Evolutionary conservation across 2,329 filamentous ascomycete species (phyloP).

Genomic region (Nigrograna mackinnonii): DNA sequence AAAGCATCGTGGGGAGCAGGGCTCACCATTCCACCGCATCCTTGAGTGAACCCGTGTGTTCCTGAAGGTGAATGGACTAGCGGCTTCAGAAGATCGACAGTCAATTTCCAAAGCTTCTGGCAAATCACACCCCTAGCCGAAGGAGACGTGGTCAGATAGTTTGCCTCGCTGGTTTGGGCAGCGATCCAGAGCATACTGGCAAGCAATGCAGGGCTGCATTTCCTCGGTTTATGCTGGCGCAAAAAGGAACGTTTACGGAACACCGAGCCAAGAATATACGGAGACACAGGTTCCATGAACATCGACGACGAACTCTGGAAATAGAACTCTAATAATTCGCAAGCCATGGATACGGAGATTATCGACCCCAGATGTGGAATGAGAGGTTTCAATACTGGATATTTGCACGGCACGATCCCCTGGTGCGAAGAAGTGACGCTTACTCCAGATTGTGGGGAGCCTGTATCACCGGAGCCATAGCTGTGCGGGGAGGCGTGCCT

Average conservation of each 20-base stretch:
- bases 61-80: conserved; percentile 74
- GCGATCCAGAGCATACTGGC: conserved; percentile 96
- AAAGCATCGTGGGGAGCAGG: conserved; percentile 79
- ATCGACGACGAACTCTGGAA: conserved; percentile 87
- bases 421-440: conserved; percentile 37
- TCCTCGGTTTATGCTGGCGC: conserved; percentile 77
- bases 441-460: conserved; percentile 38
- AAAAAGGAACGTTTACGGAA: conserved; percentile 88
- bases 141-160: conserved; percentile 79
- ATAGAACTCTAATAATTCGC: conserved; percentile 87
- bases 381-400: conserved; percentile 83
- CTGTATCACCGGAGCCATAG: conserved; percentile 39
- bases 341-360: conserved; percentile 78
- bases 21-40: conserved; percentile 63
- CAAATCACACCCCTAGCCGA: conserved; percentile 82
- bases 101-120: conserved; percentile 84
- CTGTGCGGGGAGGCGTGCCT: conserved; percentile 38
- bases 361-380: conserved; percentile 80
- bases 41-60: conserved; percentile 55
- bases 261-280: conserved; percentile 85
- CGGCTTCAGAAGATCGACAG: conserved; percentile 82
- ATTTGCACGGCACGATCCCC: conserved; percentile 55
- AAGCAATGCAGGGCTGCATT: conserved; percentile 81
- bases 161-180: conserved; percentile 87
- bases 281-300: conserved; percentile 85